Evolutionary conservation across 1,284 basidiomycete species (phyloP).

Genomic region (Trichosporon sp.): DNA sequence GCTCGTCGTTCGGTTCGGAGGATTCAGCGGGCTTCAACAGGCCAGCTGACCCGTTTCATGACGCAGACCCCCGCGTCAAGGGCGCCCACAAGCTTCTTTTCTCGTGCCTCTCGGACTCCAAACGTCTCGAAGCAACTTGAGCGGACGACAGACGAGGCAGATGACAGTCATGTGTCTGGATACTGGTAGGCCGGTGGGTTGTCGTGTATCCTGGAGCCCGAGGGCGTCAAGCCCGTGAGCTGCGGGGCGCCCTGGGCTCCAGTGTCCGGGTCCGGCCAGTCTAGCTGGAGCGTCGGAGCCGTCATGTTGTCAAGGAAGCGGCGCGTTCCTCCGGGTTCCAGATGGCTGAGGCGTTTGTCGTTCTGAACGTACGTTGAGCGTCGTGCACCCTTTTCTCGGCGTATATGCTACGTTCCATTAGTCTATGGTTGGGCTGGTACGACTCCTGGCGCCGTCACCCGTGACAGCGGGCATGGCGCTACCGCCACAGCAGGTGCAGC

Average conservation of each 20-base stretch:
- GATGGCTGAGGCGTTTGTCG: slow-evolving; percentile 7
- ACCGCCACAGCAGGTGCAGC: too few relatives aligned
- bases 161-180: too few relatives aligned
- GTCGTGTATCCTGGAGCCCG: not conserved
- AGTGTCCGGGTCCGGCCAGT: not conserved
- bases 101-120: not conserved
- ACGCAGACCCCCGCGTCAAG: not conserved
- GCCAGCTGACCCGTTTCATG: slow-evolving; percentile 7
- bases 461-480: too few relatives aligned
- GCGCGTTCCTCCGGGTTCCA: not conserved
- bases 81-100: not conserved
- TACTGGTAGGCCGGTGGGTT: not conserved
- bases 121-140: not conserved
- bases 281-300: not conserved
- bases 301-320: slow-evolving; percentile 8
- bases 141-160: not conserved
- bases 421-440: not conserved
- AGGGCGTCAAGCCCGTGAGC: too few relatives aligned
- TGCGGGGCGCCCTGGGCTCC: not conserved
- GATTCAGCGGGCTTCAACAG: not conserved
- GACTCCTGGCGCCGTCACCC: not conserved
- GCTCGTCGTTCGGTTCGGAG: not conserved
- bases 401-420: not conserved
- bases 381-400: not conserved
- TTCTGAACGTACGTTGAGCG: not conserved